Evolutionary conservation across 2,329 filamentous ascomycete genomes (phyloP).

Genomic region (Colletotrichum sp.): DNA sequence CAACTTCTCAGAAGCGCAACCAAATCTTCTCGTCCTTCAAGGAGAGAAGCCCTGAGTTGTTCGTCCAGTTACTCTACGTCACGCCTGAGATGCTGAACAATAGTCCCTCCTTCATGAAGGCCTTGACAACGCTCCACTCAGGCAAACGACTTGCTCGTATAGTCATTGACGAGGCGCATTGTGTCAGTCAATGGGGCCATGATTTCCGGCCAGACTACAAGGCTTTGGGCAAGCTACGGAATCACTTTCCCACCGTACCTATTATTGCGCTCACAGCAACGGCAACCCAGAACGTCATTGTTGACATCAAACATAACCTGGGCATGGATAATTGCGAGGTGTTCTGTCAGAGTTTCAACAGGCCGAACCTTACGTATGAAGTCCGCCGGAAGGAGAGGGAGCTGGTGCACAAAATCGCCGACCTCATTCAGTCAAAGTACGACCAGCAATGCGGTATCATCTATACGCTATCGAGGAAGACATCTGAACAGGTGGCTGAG

Average conservation of each 20-base stretch:
- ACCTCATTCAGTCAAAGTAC: conserved; percentile 75
- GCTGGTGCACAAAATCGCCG: conserved; percentile 54
- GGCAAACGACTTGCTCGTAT: conserved; percentile 81
- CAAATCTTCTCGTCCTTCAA: conserved; percentile 70
- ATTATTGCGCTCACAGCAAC: conserved; percentile 96
- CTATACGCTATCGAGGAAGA: conserved; percentile 87
- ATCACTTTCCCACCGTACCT: conserved; percentile 78
- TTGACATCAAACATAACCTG: conserved; percentile 92
- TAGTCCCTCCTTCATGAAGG: conserved; percentile 70
- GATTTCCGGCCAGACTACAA: conserved; percentile 98
- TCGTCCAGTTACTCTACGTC: conserved; percentile 88
- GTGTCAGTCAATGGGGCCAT: conserved; percentile 98
- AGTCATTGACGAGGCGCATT: conserved; percentile 99
- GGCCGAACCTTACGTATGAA: conserved; percentile 92
- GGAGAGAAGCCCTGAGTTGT: conserved; percentile 71
- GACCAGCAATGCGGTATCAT: conserved; percentile 82
- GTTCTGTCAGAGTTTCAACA: conserved; percentile 94
- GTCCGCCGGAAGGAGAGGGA: conserved; percentile 67
- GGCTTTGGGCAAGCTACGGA: conserved; percentile 75
- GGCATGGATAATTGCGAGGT: conserved; percentile 78
- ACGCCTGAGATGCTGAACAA: conserved; percentile 97
- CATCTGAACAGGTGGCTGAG: conserved; percentile 79
- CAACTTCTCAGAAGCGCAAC: conserved; percentile 64
- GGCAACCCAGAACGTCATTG: conserved; percentile 89
- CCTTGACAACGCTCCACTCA: conserved; percentile 71